Evolutionary conservation across 1,139 yeast species (phyloP), one percentile per base, ranked within the genome.

Genomic region (Suhomyces anneliseae): DNA sequence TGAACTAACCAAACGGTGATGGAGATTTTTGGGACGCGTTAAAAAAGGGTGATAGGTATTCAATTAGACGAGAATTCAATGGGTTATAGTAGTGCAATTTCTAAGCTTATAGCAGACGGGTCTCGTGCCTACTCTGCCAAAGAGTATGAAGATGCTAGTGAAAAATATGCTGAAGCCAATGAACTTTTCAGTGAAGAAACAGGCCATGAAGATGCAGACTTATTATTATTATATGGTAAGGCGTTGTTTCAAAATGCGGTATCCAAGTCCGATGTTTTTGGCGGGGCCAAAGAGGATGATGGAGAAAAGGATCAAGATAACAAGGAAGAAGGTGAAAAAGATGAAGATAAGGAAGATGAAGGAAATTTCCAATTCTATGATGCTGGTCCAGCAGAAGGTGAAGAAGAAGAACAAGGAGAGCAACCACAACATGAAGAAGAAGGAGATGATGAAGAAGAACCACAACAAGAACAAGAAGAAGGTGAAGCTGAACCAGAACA

Each of bases 221-320:
- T 89, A 54, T 70, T 90, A 57, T 81, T 79, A 54, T 65, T 87
- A 34, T 90, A 93, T 54, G 98, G 97, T 2, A 81, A 84, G 59
- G 83, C 96, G 1, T 69, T 93, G 38, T 90, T 86, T 65, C 87
- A 85, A 54, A 79, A 81, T 39, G 98, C 95, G 1, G 86, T 89
- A 10, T 71, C 82, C 38, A 84, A 79, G 44, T 82, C 90, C 2
- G 93, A 87, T 42, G 86, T 93, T n/a, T 78, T 93, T 49, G 96
- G 97, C 35, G 87, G 79, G 1, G 65, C 59, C 29, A 58, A 39
- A 50, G 55, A 38, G 60, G 44, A 53, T 29, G 48, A 56, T 15
- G 53, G 53, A 8, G 59, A 54, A 5, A 58, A 61, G 38, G 56
- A 58, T 12, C 61, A 59, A 6, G 62, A 55, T 8, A 63, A 56